These are phyloP conservation scores for Pontederia paniculata DNA, from an alignment of 176 grass and related monocot species.

Conservation along the genomic window DNA sequence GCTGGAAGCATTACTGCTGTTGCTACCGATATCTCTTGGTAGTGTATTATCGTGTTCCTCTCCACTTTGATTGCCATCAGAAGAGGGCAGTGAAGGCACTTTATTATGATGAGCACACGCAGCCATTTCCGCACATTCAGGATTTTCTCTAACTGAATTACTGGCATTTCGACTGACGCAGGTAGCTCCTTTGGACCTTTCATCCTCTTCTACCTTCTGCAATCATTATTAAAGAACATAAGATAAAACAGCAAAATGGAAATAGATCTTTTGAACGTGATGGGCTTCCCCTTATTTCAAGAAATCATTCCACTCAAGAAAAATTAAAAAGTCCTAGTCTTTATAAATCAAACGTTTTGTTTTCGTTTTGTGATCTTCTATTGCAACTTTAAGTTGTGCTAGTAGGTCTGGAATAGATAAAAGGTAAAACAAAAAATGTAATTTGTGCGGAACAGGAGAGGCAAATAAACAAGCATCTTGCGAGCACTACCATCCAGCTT, in stretches of 20 bases:
- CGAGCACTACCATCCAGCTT: too few relatives aligned
- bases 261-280: too few relatives aligned
- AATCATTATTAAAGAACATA: neutral
- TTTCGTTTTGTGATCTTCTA: too few relatives aligned
- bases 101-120: conserved; percentile 17
- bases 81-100: conserved; percentile 22
- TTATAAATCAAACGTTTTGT: too few relatives aligned
- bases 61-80: conserved; percentile 19
- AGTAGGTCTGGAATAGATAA: too few relatives aligned
- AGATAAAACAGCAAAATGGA: neutral
- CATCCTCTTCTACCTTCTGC: conserved; percentile 11
- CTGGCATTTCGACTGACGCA: conserved; percentile 5
- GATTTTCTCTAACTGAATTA: conserved; percentile 23
- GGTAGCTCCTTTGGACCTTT: conserved; percentile 11
- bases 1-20: conserved; percentile 11
- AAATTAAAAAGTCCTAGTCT: too few relatives aligned
- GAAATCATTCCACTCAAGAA: too few relatives aligned
- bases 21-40: conserved; percentile 24
- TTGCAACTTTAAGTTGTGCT: too few relatives aligned
- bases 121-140: conserved; percentile 16
- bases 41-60: conserved; percentile 32
- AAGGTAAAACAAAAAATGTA: too few relatives aligned
- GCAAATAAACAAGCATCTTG: neutral
- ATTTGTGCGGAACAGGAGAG: too few relatives aligned
- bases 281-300: too few relatives aligned